phyloP scores from a whole-genome alignment of 1,284 basidiomycete species.

The Cryptococcus sp. region DNA sequence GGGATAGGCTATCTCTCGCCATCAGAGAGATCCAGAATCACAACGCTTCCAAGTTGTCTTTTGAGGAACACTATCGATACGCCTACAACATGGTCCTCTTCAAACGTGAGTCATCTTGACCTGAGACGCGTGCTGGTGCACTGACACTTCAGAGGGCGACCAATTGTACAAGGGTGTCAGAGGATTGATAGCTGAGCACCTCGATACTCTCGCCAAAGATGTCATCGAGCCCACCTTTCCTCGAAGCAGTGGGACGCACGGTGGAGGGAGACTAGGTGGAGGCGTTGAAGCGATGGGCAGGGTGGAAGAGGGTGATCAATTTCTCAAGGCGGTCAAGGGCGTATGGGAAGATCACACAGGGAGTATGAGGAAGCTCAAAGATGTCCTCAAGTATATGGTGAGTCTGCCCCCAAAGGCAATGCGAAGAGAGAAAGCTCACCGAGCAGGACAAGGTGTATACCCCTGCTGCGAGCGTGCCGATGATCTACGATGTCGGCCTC shows the following conservation, averaged over 20 bases:
- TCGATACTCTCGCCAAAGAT: constrained; percentile 70
- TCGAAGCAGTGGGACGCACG: constrained; percentile 44
- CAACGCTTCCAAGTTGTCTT: constrained; percentile 86
- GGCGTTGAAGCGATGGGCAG: constrained; percentile 41
- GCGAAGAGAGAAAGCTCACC: too few relatives aligned
- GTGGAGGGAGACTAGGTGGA: constrained; percentile 30
- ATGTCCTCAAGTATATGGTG: constrained; percentile 95
- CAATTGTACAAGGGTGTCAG: constrained; percentile 84
- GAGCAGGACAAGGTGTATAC: constrained; percentile 87
- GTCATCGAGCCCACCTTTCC: constrained; percentile 80
- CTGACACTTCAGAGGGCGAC: constrained; percentile 54
- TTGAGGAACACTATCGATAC: constrained; percentile 93
- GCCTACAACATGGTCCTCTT: constrained; percentile 90
- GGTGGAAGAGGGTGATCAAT: constrained; percentile 65
- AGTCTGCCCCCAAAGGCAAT: constrained; percentile 24
- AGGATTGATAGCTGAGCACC: constrained; percentile 71
- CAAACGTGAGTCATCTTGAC: constrained; percentile 50
- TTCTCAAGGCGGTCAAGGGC: constrained; percentile 73
- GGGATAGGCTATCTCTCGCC: constrained; percentile 52
- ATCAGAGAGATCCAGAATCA: constrained; percentile 94
- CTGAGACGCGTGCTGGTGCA: neutral
- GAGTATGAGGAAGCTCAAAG: constrained; percentile 82
- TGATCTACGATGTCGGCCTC: constrained; percentile 77
- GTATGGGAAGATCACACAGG: constrained; percentile 94
- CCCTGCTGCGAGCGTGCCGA: constrained; percentile 62